Evolutionary conservation across 2,329 filamentous ascomycete species (phyloP).

Genomic region (Venturia nashicola): DNA sequence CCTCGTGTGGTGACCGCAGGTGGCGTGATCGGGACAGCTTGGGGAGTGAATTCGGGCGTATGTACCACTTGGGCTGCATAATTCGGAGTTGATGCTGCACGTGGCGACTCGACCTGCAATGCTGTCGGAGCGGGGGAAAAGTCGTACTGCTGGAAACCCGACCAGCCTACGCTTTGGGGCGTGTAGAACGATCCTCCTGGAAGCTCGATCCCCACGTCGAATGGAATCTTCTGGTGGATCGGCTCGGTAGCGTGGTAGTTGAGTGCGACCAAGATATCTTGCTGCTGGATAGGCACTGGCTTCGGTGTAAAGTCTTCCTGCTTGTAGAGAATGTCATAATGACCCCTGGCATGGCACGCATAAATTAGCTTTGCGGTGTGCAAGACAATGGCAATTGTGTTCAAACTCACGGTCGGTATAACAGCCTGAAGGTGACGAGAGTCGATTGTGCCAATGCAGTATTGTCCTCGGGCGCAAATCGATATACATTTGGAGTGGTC

Average conservation of each 20-base stretch:
- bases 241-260: conserved; percentile 13
- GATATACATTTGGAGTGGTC: conserved; percentile 56
- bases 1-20: conserved; percentile 7
- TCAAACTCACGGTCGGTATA: conserved; percentile 50
- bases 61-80: conserved; percentile 18
- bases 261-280: conserved; percentile 12
- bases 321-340: conserved; percentile 91
- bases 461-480: conserved; percentile 40
- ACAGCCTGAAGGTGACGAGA: conserved; percentile 54
- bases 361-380: background rate
- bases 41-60: conserved; percentile 19
- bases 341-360: conserved; percentile 45
- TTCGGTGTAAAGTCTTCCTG: conserved; percentile 35
- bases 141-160: conserved; percentile 21
- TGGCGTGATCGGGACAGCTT: background rate
- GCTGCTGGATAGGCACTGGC: background rate
- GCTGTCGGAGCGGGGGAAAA: conserved; percentile 20
- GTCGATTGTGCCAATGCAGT: conserved; percentile 29
- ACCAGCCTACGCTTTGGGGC: conserved; percentile 10
- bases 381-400: conserved; percentile 7
- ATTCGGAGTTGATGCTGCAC: conserved; percentile 4
- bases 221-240: conserved; percentile 16
- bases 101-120: background rate
- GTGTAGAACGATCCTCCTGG: conserved; percentile 10
- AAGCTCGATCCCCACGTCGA: conserved; percentile 9